Conservation (phyloP, 202 grass and related monocot species). For the Bolboschoenoplectus hybrid region DNA sequence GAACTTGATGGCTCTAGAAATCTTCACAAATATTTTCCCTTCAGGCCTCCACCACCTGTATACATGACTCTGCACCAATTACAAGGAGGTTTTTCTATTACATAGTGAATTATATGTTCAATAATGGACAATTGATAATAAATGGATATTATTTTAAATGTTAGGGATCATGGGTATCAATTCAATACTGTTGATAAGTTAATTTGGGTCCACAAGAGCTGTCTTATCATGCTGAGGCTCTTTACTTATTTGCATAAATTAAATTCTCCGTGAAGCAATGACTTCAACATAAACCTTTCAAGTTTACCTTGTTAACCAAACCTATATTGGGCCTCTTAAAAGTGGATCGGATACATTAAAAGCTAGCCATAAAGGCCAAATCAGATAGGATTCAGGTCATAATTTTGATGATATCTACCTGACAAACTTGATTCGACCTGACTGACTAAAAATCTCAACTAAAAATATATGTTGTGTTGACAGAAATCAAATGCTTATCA, state of each 20-base stretch:
- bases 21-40: conserved; percentile 77
- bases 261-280: not conserved
- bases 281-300: not conserved
- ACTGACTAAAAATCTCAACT: not conserved
- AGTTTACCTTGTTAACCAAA: not conserved
- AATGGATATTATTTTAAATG: not conserved
- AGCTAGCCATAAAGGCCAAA: not conserved
- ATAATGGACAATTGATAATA: not conserved
- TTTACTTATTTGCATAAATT: not conserved
- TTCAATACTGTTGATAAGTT: not conserved
- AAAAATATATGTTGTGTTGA: not conserved
- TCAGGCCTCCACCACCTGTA: conserved; percentile 95
- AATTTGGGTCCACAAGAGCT: not conserved
- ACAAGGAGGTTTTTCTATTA: conserved; percentile 38
- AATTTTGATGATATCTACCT: not conserved
- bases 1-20: conserved; percentile 91
- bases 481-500: not conserved
- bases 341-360: not conserved
- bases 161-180: not conserved
- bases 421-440: not conserved
- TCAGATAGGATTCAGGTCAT: conserved; percentile 1
- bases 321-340: not conserved
- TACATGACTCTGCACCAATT: conserved; percentile 55
- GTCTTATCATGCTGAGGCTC: not conserved
- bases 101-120: conserved; percentile 2